phyloP scores from a whole-genome alignment of 2,329 filamentous ascomycete genomes.

The Fusarium sterilihyphosum region DNA sequence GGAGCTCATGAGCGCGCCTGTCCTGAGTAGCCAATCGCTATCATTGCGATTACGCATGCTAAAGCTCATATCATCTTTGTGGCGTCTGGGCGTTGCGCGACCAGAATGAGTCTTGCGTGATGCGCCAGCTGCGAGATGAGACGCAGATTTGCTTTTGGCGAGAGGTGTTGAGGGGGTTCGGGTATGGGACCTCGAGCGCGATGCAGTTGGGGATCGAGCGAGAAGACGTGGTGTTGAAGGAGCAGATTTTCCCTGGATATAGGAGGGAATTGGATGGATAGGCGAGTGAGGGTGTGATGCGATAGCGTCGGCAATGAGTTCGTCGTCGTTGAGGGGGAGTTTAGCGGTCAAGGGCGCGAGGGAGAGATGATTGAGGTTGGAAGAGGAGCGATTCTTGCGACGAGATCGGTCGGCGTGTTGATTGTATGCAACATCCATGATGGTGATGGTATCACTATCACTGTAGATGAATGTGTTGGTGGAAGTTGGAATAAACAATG shows the following conservation, averaged over 20 bases:
- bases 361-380: constrained; percentile 68
- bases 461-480: neutral
- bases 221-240: constrained; percentile 73
- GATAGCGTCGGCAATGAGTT: constrained; percentile 54
- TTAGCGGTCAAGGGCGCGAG: constrained; percentile 72
- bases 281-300: constrained; percentile 41
- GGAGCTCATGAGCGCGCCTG: constrained; percentile 69
- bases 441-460: neutral
- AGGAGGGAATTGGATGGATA: constrained; percentile 54
- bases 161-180: constrained; percentile 56
- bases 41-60: constrained; percentile 55
- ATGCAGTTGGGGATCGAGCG: constrained; percentile 63
- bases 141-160: constrained; percentile 71
- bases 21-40: constrained; percentile 72
- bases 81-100: constrained; percentile 49
- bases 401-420: constrained; percentile 67
- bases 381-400: constrained; percentile 67
- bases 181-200: constrained; percentile 58
- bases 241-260: constrained; percentile 70
- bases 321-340: constrained; percentile 66
- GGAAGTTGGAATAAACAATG: neutral
- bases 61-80: constrained; percentile 44
- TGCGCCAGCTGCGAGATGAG: constrained; percentile 56
- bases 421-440: constrained; percentile 69
- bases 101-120: constrained; percentile 43